Conservation (phyloP, 768 basidiomycete species). For the Leccinum sublutescens region DNA sequence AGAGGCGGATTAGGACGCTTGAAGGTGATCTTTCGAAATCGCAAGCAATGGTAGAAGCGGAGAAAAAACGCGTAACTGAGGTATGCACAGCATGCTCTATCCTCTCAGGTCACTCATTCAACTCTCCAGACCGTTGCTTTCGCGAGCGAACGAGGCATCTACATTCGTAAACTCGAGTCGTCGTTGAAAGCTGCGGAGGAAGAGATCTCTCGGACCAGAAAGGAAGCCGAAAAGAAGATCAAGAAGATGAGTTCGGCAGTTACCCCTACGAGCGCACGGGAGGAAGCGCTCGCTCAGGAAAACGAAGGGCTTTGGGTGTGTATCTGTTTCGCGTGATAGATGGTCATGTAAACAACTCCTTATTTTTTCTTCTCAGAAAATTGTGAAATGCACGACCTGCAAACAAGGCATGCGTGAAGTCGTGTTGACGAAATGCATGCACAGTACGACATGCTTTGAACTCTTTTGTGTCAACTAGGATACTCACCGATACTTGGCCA, state of each 20-base stretch:
- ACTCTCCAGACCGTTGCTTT: conserved; percentile 27
- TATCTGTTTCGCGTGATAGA: not conserved
- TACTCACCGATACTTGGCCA: conserved; percentile 27
- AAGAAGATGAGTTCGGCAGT: conserved; percentile 39
- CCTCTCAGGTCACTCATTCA: not conserved
- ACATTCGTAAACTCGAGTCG: conserved; percentile 23
- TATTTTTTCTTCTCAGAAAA: conserved; percentile 43
- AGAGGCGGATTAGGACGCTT: conserved; percentile 28
- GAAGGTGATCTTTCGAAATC: conserved; percentile 36
- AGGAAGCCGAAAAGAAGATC: conserved; percentile 52
- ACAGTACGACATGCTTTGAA: conserved; percentile 56
- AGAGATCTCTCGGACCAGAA: conserved; percentile 43
- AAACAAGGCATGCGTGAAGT: conserved; percentile 72
- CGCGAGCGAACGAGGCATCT: conserved; percentile 32
- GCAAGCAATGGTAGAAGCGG: conserved; percentile 35
- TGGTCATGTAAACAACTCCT: not conserved
- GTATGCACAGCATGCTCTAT: conserved; percentile 31
- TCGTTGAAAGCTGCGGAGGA: conserved; percentile 40
- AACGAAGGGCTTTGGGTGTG: conserved; percentile 61
- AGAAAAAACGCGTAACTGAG: conserved; percentile 39
- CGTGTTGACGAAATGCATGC: conserved; percentile 86
- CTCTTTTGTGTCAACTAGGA: too few relatives aligned
- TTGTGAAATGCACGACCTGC: conserved; percentile 91
- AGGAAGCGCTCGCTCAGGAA: conserved; percentile 44
- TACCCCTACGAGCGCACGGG: conserved; percentile 30